Evolutionary conservation across 768 basidiomycete genomes (phyloP).

Genomic region (Scleroderma citrinum): DNA sequence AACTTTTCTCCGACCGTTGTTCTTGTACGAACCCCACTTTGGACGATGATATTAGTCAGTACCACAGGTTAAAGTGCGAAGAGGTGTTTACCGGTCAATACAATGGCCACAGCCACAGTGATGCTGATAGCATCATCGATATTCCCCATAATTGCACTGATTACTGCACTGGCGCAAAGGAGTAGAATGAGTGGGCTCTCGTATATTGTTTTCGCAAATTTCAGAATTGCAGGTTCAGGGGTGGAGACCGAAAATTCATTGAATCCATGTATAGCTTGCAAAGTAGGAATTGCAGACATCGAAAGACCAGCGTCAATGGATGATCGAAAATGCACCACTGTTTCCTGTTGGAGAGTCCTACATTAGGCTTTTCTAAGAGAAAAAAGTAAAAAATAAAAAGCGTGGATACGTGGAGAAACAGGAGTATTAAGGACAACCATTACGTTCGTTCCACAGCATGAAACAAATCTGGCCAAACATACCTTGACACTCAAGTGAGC

Average conservation of each 20-base stretch:
- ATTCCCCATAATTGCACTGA: conserved; percentile 94
- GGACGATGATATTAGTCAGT: neutral
- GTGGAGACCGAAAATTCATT: conserved; percentile 90
- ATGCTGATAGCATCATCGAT: conserved; percentile 93
- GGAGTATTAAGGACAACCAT: conserved; percentile 1
- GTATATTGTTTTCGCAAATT: conserved; percentile 93
- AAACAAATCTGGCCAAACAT: conserved; percentile 19
- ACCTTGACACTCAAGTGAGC: conserved; percentile 65
- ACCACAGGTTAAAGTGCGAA: neutral
- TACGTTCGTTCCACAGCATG: neutral
- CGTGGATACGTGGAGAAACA: neutral
- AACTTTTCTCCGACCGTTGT: conserved; percentile 86
- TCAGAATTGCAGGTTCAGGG: conserved; percentile 74
- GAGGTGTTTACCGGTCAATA: conserved; percentile 69
- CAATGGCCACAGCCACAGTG: conserved; percentile 85
- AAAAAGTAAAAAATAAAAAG: neutral
- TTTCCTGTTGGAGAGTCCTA: conserved; percentile 46
- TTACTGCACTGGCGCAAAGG: conserved; percentile 81
- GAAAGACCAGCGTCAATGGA: conserved; percentile 59
- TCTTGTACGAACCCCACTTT: conserved; percentile 94
- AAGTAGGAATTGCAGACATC: conserved; percentile 50
- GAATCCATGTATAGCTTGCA: conserved; percentile 72
- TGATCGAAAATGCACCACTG: conserved; percentile 64
- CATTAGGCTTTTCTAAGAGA: neutral
- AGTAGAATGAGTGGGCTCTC: conserved; percentile 91